phyloP scores from a whole-genome alignment of 108 stramenopile genomes.

The Cyclotella distinguenda region DNA sequence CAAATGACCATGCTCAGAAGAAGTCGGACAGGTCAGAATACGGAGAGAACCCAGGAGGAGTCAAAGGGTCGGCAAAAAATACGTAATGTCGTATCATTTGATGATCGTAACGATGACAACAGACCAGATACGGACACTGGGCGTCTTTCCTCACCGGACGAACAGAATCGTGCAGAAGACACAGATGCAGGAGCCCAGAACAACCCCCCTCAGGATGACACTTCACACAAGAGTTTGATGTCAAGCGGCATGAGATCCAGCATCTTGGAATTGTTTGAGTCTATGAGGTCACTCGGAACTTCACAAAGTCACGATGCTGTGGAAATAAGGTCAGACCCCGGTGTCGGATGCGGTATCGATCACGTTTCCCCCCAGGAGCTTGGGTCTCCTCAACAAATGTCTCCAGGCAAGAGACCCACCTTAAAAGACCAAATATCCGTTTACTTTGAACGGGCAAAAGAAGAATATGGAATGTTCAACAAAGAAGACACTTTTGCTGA shows the following conservation, averaged over 20 bases:
- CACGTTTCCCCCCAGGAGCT: not conserved
- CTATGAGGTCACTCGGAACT: not conserved
- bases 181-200: not conserved
- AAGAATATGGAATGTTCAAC: conserved; percentile 40
- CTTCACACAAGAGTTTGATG: not conserved
- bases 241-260: not conserved
- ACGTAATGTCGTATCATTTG: not conserved
- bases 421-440: conserved; percentile 23
- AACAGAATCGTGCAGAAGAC: not conserved
- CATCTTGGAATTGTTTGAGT: not conserved
- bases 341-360: not conserved
- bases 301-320: not conserved
- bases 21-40: not conserved
- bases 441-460: conserved; percentile 21
- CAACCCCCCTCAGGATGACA: not conserved
- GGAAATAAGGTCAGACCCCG: conserved; percentile 7
- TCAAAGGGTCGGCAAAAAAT: not conserved
- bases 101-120: conserved; percentile 13
- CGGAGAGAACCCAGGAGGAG: not conserved
- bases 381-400: not conserved
- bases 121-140: not conserved
- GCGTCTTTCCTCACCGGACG: too few relatives aligned
- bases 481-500: conserved; percentile 43
- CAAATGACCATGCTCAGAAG: not conserved
- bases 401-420: not conserved